phyloP scores from a whole-genome alignment of 2,329 filamentous ascomycete genomes.

The Zymoseptoria ardabiliae region DNA sequence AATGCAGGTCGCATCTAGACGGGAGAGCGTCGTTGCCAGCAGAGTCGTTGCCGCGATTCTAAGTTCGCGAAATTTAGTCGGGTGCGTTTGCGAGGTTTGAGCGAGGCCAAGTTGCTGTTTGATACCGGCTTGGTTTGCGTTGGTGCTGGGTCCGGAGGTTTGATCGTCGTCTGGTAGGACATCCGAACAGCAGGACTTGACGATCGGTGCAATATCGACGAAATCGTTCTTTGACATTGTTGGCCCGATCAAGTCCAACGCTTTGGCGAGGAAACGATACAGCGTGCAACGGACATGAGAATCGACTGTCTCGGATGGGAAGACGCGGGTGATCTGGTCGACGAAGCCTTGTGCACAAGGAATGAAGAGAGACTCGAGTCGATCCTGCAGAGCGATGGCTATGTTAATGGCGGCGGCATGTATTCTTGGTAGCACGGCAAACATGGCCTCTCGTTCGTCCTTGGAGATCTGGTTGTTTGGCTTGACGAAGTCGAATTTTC shows the following conservation, averaged over 20 bases:
- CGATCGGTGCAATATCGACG: slow-evolving; percentile 53
- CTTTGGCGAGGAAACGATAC: slow-evolving; percentile 52
- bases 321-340: slow-evolving; percentile 66
- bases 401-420: slow-evolving; percentile 65
- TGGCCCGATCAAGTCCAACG: slow-evolving; percentile 58
- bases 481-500: slow-evolving; percentile 44
- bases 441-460: slow-evolving; percentile 76
- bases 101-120: slow-evolving; percentile 18
- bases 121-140: slow-evolving; percentile 9
- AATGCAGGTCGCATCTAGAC: slow-evolving; percentile 58
- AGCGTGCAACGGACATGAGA: slow-evolving; percentile 51
- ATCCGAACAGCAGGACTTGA: slow-evolving; percentile 68
- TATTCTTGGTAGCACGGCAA: slow-evolving; percentile 63
- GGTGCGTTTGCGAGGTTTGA: slow-evolving; percentile 6
- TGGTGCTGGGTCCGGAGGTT: slow-evolving; percentile 1
- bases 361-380: slow-evolving; percentile 52
- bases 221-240: slow-evolving; percentile 60
- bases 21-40: slow-evolving; percentile 50
- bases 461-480: slow-evolving; percentile 66
- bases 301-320: slow-evolving; percentile 47
- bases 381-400: slow-evolving; percentile 48
- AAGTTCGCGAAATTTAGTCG: slow-evolving; percentile 40
- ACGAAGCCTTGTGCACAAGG: slow-evolving; percentile 58
- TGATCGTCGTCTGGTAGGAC: slow-evolving; percentile 47
- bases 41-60: slow-evolving; percentile 52